Evolutionary conservation across 306 rosid species (phyloP), one percentile per base, ranked within the genome.

Genomic region (Cicer chorassanicum): DNA sequence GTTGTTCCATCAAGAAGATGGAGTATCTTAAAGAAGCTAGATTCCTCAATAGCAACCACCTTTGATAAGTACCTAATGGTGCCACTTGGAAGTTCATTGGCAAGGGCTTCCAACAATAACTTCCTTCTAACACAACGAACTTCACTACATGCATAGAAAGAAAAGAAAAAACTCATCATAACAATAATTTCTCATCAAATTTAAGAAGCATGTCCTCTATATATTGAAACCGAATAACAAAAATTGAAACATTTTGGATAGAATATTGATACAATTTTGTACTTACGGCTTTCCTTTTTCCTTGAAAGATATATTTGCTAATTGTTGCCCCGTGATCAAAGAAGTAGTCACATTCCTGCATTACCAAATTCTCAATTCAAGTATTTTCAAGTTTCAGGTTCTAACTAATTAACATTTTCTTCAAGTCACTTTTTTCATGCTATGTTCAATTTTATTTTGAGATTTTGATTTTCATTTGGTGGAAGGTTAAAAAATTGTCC

Each of bases 31-130:
- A 41, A 70, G 65, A 78, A 80, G 24, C 86, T 87, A 40, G 85
- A 84, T 75, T 91, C 86, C 45, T 93, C 87, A 46, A 93, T 84
- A 29, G 88, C 83, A 78, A 88, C 92, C 16, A 89, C 89, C 76
- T 87, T 91, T 65, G 98, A 91, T 18, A 83, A 74, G 89, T 34
- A 89, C 44, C 91, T 88, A 29, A 91, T 86, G 81, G 90, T 83
- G 15, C 81, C 93, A 55, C 76, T 80, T 8, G 93, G 96, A 72
- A 93, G 91, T 63, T 89, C 96, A 21, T 81, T 83, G 50, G 84
- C 86, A 43, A 93, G 87, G 16, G 82, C 73, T 83, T 91, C 96
- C 75, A 89, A 62, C 73, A 93, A 4, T 38, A 72, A 71, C 1
- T 83, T 68, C 66, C 98, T 86, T 60, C 24, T 81, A 41, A 91